These are phyloP conservation scores for Pythium volutum DNA, from an alignment of 352 stramenopile species.

Conservation along the genomic window DNA sequence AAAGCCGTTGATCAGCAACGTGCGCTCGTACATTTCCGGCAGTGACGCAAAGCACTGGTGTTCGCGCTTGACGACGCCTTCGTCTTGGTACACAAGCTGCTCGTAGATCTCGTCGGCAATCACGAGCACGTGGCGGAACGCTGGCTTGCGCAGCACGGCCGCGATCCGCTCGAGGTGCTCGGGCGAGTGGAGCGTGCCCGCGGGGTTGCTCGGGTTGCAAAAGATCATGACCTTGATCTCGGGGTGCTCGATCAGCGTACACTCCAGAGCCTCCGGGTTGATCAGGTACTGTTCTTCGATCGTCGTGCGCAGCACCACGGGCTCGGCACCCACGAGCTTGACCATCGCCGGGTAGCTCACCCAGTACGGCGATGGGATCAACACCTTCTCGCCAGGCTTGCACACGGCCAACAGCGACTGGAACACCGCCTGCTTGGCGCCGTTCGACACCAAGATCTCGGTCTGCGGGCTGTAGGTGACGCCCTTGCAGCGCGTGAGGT, in stretches of 20 bases:
- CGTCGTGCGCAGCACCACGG: conserved; percentile 91
- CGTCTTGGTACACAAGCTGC: conserved; percentile 87
- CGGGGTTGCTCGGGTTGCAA: conserved; percentile 97
- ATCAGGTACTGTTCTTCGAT: conserved; percentile 92
- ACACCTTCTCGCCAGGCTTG: conserved; percentile 90
- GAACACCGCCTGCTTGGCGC: conserved; percentile 95
- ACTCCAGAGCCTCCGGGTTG: conserved; percentile 73
- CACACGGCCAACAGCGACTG: conserved; percentile 92
- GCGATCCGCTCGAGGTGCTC: conserved; percentile 31
- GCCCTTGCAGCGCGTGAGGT: conserved; percentile 90
- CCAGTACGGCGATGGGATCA: conserved; percentile 97
- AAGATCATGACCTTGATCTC: conserved; percentile 91
- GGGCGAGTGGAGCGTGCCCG: conserved; percentile 70
- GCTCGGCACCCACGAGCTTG: conserved; percentile 85
- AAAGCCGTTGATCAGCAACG: conserved; percentile 95
- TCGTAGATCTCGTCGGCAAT: conserved; percentile 94
- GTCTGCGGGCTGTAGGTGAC: conserved; percentile 84
- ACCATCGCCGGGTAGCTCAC: conserved; percentile 97
- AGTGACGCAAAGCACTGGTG: conserved; percentile 74
- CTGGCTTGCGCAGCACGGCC: conserved; percentile 28
- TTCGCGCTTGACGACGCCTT: conserved; percentile 43
- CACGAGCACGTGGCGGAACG: conserved; percentile 58
- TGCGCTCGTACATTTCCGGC: conserved; percentile 88
- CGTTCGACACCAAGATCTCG: conserved; percentile 96
- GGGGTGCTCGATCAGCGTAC: conserved; percentile 62